A percentile compares a stretch with the other conserved stretches of the same genome.
Conservation (phyloP, 2,329 filamentous ascomycete genomes). For the Epichloe aotearoae region DNA sequence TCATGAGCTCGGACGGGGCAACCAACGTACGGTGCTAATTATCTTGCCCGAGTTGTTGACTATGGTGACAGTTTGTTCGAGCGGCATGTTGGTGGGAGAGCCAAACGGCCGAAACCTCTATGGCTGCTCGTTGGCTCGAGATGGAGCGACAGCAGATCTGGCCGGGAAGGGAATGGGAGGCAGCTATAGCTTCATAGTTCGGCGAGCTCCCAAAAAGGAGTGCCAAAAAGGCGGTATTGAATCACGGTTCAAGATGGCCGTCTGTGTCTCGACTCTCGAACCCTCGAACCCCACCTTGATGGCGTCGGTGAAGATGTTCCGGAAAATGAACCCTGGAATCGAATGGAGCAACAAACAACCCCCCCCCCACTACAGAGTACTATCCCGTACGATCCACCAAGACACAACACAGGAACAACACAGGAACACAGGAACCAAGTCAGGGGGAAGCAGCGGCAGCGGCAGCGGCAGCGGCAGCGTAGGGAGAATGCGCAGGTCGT, state of each 20-base stretch:
- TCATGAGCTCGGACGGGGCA: neutral
- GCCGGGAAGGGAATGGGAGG: neutral
- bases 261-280: neutral
- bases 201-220: neutral
- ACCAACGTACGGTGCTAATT: slow-evolving; percentile 69
- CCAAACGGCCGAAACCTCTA: neutral
- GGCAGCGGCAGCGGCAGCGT: too few species aligned
- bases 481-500: neutral
- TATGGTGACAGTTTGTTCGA: slow-evolving; percentile 67
- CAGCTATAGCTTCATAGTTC: neutral
- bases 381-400: neutral
- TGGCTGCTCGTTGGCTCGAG: neutral
- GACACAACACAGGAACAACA: slow-evolving; percentile 3
- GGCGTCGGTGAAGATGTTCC: slow-evolving; percentile 10
- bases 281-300: slow-evolving; percentile 4
- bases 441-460: too few species aligned
- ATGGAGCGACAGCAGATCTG: neutral
- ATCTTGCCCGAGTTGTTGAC: slow-evolving; percentile 86
- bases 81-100: slow-evolving; percentile 19
- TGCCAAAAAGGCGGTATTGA: neutral
- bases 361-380: slow-evolving; percentile 3
- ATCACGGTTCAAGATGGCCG: neutral
- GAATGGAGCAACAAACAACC: slow-evolving; percentile 6
- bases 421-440: neutral
- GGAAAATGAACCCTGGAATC: slow-evolving; percentile 1